Percentiles rank a stretch among this genome's conserved stretches.
Conservation (phyloP, 2,329 filamentous ascomycete species). For the Chaetothyriales sp. region DNA sequence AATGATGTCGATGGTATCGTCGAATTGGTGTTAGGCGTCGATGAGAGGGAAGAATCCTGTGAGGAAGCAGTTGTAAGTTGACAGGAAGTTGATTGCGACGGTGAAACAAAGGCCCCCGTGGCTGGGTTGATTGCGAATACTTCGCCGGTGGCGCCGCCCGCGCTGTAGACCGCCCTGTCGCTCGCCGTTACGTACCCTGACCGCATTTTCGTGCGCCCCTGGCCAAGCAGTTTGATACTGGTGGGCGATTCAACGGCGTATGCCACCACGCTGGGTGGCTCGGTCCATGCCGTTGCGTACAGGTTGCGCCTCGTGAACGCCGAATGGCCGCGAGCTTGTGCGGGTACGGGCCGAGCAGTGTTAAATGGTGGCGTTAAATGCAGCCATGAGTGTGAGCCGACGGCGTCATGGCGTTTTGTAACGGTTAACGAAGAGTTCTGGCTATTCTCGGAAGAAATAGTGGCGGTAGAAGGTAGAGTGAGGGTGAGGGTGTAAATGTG, state of each 20-base stretch:
- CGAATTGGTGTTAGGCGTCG: background rate
- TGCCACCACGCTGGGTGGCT: constrained; percentile 15
- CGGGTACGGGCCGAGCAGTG: constrained; percentile 1
- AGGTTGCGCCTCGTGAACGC: constrained; percentile 3
- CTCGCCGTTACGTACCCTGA: constrained; percentile 17
- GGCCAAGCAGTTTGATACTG: constrained; percentile 12
- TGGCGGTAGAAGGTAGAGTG: constrained; percentile 7
- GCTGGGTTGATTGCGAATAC: constrained; percentile 16
- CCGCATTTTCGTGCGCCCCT: constrained; percentile 11
- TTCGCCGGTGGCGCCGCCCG: constrained; percentile 17
- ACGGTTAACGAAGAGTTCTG: background rate
- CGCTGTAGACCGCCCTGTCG: constrained; percentile 14
- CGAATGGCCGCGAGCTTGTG: constrained; percentile 6
- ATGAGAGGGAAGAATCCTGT: background rate
- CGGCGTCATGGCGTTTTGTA: constrained; percentile 3
- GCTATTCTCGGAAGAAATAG: background rate
- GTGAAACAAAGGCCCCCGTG: constrained; percentile 8
- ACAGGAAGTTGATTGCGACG: background rate
- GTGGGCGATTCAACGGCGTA: constrained; percentile 15
- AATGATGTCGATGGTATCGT: background rate
- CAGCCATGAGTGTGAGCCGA: constrained; percentile 19
- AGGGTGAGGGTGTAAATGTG: constrained; percentile 17
- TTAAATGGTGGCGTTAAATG: constrained; percentile 8
- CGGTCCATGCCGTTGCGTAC: constrained; percentile 15
- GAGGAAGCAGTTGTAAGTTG: background rate